A percentile compares a stretch with the other conserved stretches of the same genome.
Evolutionary conservation across 2,329 filamentous ascomycete species (phyloP).

Genomic region (Aureobasidium vineae): DNA sequence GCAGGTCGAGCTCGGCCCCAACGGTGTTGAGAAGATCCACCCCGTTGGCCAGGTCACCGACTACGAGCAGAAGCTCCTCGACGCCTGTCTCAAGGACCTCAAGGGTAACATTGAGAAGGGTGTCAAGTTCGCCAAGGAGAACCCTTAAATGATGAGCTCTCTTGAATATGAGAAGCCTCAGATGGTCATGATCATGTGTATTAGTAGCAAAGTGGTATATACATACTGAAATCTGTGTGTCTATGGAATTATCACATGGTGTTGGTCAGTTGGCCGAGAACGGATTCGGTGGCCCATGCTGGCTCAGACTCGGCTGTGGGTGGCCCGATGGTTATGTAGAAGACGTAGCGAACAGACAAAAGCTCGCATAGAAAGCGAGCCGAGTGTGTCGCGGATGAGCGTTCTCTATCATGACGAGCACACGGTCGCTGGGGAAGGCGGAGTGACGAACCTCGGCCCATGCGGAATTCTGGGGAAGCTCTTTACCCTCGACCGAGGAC

Average conservation of each 20-base stretch:
- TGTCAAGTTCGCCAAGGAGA: conserved; percentile 63
- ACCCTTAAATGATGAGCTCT: conserved; percentile 41
- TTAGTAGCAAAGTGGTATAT: conserved; percentile 21
- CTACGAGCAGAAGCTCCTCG: conserved; percentile 85
- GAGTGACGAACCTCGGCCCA: conserved; percentile 14
- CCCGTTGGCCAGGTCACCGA: conserved; percentile 80
- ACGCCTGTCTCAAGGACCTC: conserved; percentile 78
- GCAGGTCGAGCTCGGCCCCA: conserved; percentile 91
- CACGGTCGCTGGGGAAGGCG: neutral
- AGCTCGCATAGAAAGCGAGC: conserved; percentile 11
- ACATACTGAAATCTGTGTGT: conserved; percentile 16
- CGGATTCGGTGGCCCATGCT: conserved; percentile 16
- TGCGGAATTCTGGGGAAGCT: neutral
- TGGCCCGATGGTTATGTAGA: neutral
- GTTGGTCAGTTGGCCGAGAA: neutral
- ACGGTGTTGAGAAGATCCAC: conserved; percentile 92
- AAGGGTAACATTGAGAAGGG: conserved; percentile 97
- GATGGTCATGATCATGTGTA: conserved; percentile 8
- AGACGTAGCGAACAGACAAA: neutral
- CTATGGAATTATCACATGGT: neutral
- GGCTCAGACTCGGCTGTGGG: neutral
- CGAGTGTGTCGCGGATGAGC: neutral
- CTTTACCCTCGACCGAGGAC: conserved; percentile 12
- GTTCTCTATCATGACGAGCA: neutral
- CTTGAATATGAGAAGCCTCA: neutral